Evolutionary conservation across 345 rosid species (phyloP), one percentile per base, ranked within the genome.

Genomic region (Diplotaxis tenuifolia): DNA sequence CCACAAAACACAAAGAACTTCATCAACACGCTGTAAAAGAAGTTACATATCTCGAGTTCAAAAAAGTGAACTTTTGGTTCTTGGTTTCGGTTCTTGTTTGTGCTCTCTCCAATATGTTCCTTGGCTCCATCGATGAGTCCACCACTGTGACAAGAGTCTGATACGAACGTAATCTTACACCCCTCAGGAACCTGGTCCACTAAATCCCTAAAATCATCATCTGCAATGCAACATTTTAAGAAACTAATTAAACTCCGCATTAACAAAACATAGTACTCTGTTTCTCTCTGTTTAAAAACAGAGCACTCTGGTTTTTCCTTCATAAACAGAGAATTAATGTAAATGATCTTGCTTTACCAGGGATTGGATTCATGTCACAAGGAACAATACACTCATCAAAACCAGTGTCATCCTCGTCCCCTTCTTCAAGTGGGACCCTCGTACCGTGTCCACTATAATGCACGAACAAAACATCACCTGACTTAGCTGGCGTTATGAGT

Each of bases 361-460:
- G 64, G 59, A 76, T 76, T 7, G 62, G 79, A 64, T 76, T 70
- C 9, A 76, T 28, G 19, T 76, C 75, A 9, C 52, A 62, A 70
- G 79, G 79, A 61, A 75, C 74, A 20, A 75, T 61, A 68, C 78
- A 91, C 74, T 91, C 98, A 65, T 93, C 96, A 63, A 79, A 93
- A 34, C 97, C 97, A 9, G 96, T 93, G 45, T 91, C 92, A 76
- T 93, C 98, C n/a, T 88, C 92, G 74, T 94, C 97, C 10, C 96
- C 97, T 25, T 91, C 84, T 85, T 94, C 97, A 11, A 91, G 89
- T 1, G 98, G 97, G 18, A 94, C 84, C 78, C 98, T 86, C 5
- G 93, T 89, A 55, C 96, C 98, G 28, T 91, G 98, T 22, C 98
- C 98, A 69, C 97, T 94, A 79, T 82, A 94, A 73, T 94, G 98